A percentile compares a stretch with the other conserved stretches of the same genome.
phyloP scores from a whole-genome alignment of 2,329 filamentous ascomycete genomes.

The Pezicula carpinea region DNA sequence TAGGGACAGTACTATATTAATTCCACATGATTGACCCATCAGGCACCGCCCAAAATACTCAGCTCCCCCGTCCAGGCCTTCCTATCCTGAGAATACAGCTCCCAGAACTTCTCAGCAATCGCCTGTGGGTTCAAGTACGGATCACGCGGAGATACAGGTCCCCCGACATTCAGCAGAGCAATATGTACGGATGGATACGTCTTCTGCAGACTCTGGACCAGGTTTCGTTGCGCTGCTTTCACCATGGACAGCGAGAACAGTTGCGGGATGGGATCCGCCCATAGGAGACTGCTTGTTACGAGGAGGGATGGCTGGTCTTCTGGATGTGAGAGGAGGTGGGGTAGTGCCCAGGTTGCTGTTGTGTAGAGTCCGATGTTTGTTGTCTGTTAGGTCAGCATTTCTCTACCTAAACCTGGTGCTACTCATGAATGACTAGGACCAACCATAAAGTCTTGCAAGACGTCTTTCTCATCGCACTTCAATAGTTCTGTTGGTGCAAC shows the following conservation, averaged over 20 bases:
- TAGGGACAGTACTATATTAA: no score
- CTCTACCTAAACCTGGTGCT: no score
- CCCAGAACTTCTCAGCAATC: conserved; percentile 41
- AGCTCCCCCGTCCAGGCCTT: conserved; percentile 34
- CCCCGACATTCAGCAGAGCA: conserved; percentile 41
- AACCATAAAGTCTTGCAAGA: conserved; percentile 46
- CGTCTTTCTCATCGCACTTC: conserved; percentile 36
- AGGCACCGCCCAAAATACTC: conserved; percentile 25
- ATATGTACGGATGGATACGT: conserved; percentile 42
- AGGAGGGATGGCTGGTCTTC: conserved; percentile 39
- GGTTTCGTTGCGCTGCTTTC: conserved; percentile 47
- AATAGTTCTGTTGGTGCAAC: conserved; percentile 39
- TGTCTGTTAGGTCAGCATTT: no score
- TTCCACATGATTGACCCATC: neutral
- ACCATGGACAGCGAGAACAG: conserved; percentile 44
- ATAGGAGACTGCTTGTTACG: conserved; percentile 44
- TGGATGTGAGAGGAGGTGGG: conserved; percentile 31
- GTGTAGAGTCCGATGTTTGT: conserved; percentile 43
- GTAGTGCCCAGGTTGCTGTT: conserved; percentile 42
- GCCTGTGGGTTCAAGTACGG: conserved; percentile 37
- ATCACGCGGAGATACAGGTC: conserved; percentile 35
- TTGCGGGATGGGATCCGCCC: conserved; percentile 39
- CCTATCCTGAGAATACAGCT: conserved; percentile 36
- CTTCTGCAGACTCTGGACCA: conserved; percentile 39
- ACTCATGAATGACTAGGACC: neutral